Conservation (phyloP, 1,284 basidiomycete species). For the Puccinia brachypodii region DNA sequence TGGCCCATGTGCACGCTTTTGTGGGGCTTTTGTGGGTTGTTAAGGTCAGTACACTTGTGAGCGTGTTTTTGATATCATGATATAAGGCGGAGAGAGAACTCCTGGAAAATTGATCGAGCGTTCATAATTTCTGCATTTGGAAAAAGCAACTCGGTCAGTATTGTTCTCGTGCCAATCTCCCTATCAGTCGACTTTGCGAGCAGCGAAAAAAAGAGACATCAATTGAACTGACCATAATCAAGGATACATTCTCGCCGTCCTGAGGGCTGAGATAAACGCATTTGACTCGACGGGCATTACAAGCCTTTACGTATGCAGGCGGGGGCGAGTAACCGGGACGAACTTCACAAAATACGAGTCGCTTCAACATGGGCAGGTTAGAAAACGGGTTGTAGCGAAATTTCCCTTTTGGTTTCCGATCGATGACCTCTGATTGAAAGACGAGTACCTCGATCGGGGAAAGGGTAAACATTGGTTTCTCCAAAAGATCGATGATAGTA, state of each 20-base stretch:
- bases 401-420: background rate
- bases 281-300: background rate
- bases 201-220: background rate
- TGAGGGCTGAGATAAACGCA: conserved; percentile 3
- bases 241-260: background rate
- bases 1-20: too few relatives aligned
- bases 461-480: background rate
- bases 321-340: background rate
- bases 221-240: conserved; percentile 30
- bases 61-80: too few relatives aligned
- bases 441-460: conserved; percentile 21
- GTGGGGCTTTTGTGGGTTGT: too few relatives aligned
- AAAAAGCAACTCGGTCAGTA: background rate
- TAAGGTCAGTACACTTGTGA: too few relatives aligned
- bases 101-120: too few relatives aligned
- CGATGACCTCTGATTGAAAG: background rate
- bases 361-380: conserved; percentile 4
- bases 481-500: background rate
- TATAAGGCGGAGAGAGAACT: too few relatives aligned
- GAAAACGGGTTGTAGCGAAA: conserved; percentile 18
- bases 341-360: conserved; percentile 14
- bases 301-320: conserved; percentile 5
- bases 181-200: background rate
- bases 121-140: background rate
- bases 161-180: too few relatives aligned